Percentiles rank a stretch among this genome's conserved stretches.
These are phyloP conservation scores for Yueomyces sp. DNA, from an alignment of 805 yeast genomes.

Conservation along the genomic window DNA sequence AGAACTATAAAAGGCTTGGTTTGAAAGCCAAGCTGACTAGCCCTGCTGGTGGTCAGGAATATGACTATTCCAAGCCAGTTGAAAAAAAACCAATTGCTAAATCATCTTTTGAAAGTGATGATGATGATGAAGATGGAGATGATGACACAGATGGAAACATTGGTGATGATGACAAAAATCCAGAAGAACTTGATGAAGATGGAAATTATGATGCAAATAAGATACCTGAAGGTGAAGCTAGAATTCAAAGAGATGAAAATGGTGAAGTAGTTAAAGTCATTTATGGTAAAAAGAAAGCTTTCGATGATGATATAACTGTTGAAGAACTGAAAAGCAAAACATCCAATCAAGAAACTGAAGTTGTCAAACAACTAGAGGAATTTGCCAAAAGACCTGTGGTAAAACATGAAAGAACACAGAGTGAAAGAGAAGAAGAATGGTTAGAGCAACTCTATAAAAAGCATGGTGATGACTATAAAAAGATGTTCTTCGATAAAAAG, in stretches of 20 bases:
- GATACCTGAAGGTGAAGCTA: constrained; percentile 70
- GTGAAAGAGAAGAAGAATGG: constrained; percentile 71
- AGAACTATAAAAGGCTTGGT: constrained; percentile 78
- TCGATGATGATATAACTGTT: constrained; percentile 23
- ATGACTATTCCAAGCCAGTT: constrained; percentile 30
- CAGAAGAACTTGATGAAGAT: constrained; percentile 10
- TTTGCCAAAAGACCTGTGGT: constrained; percentile 32
- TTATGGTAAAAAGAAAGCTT: constrained; percentile 48
- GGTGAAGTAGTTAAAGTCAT: constrained; percentile 56
- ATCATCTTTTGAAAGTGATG: constrained; percentile 6
- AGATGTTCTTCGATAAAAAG: constrained; percentile 87
- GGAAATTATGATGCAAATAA: constrained; percentile 32
- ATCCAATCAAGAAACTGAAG: constrained; percentile 31
- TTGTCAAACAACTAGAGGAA: constrained; percentile 57
- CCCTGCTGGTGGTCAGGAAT: constrained; percentile 75
- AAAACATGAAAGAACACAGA: constrained; percentile 40
- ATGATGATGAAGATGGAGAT: constrained; percentile 20
- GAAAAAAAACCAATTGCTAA: constrained; percentile 23
- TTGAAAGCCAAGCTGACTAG: constrained; percentile 50
- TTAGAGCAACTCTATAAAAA: constrained; percentile 46
- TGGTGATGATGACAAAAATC: constrained; percentile 5
- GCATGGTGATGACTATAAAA: constrained; percentile 77
- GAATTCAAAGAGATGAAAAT: constrained; percentile 54
- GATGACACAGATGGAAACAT: constrained; percentile 9
- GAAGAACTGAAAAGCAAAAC: constrained; percentile 17